Evolutionary conservation across 164 flowering plant genomes (phyloP).

Genomic region (Umbellularia californica): DNA sequence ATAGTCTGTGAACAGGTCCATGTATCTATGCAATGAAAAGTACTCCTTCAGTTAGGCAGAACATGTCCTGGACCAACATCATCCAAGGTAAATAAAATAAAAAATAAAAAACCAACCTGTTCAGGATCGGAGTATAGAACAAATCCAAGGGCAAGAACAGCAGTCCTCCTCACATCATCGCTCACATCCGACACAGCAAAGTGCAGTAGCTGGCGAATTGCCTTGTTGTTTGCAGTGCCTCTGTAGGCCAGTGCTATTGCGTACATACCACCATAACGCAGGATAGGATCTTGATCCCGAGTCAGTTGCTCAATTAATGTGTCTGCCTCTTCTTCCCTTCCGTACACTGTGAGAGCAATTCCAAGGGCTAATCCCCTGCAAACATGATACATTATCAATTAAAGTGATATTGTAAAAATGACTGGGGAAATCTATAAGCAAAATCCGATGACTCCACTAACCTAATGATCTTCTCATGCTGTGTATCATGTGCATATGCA

Average conservation of each 20-base stretch:
- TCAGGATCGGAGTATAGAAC: constrained; percentile 89
- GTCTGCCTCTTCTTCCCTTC: constrained; percentile 95
- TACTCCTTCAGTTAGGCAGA: too few species aligned
- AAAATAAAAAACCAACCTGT: constrained; percentile 48
- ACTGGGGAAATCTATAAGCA: not conserved
- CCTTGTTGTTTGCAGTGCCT: constrained; percentile 90
- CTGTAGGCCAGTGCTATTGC: constrained; percentile 89
- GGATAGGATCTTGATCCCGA: constrained; percentile 85
- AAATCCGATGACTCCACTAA: constrained; percentile 13
- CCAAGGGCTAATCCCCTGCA: constrained; percentile 86
- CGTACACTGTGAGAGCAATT: constrained; percentile 92
- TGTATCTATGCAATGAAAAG: too few species aligned
- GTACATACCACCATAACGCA: constrained; percentile 96
- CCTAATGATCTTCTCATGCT: constrained; percentile 94
- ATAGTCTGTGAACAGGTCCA: too few species aligned
- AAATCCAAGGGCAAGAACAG: constrained; percentile 91
- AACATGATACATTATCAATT: not conserved
- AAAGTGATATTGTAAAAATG: not conserved
- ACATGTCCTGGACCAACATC: too few species aligned
- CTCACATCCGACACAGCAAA: constrained; percentile 96
- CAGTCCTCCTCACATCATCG: constrained; percentile 95
- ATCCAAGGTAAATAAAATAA: not conserved
- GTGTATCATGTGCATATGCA: constrained; percentile 92
- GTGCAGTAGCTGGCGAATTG: constrained; percentile 86
- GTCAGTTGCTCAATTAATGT: constrained; percentile 90